phyloP scores from a whole-genome alignment of 768 basidiomycete genomes.

The Cystobasidium ongulense region DNA sequence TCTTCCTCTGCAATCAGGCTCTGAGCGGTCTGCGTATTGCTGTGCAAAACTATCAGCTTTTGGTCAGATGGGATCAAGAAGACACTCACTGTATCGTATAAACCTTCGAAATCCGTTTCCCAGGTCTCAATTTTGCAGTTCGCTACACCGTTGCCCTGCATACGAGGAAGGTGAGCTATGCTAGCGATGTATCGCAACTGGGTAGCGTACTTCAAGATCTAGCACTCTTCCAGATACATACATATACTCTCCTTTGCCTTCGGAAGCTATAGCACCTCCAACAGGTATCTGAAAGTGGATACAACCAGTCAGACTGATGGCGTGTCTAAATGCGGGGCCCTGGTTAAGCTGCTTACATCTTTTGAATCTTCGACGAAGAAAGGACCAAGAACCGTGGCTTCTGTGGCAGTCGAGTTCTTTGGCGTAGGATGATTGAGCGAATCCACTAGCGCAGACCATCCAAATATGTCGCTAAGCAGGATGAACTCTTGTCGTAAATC shows the following conservation, averaged over 20 bases:
- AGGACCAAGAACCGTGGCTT: conserved; percentile 63
- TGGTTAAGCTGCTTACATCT: conserved; percentile 3
- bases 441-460: conserved; percentile 71
- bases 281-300: conserved; percentile 43
- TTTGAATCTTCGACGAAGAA: conserved; percentile 72
- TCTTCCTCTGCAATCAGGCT: conserved; percentile 39
- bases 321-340: not conserved
- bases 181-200: too few relatives aligned
- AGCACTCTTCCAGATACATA: conserved; percentile 66
- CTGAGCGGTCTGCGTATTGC: conserved; percentile 35
- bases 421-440: conserved; percentile 44
- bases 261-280: conserved; percentile 73
- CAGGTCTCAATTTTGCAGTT: conserved; percentile 47
- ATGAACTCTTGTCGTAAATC: conserved; percentile 59
- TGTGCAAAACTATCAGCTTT: conserved; percentile 14
- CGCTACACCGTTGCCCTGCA: conserved; percentile 35
- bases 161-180: too few relatives aligned
- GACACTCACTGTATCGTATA: conserved; percentile 42
- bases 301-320: not conserved
- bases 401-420: conserved; percentile 34
- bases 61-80: too few relatives aligned
- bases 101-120: conserved; percentile 49
- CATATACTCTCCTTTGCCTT: conserved; percentile 77
- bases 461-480: conserved; percentile 71
- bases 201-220: conserved; percentile 49